phyloP scores from a whole-genome alignment of 2,329 filamentous ascomycete genomes.

The Pleurostoma richardsiae region DNA sequence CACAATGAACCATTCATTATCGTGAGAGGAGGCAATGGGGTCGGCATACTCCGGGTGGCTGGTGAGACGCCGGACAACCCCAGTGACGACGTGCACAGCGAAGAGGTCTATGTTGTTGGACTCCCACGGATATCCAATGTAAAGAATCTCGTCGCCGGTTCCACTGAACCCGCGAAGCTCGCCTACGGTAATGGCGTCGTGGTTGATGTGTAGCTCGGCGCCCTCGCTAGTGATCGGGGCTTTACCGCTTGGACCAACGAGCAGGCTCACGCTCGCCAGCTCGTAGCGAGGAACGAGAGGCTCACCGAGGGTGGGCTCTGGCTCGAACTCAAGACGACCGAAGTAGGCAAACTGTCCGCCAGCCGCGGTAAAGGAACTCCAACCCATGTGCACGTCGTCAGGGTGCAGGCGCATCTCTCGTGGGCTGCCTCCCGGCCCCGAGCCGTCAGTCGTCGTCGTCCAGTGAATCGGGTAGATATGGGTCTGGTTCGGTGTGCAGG shows the following conservation, averaged over 20 bases:
- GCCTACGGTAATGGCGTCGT: constrained; percentile 27
- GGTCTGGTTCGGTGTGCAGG: constrained; percentile 27
- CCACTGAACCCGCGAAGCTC: constrained; percentile 40
- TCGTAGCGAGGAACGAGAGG: constrained; percentile 24
- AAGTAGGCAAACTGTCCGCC: constrained; percentile 25
- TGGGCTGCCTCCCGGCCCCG: constrained; percentile 21
- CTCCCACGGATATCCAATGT: constrained; percentile 32
- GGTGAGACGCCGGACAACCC: constrained; percentile 33
- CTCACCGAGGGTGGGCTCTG: constrained; percentile 9
- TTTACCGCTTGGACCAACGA: constrained; percentile 18
- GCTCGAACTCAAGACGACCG: constrained; percentile 33
- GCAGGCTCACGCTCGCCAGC: constrained; percentile 27
- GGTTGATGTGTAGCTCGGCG: constrained; percentile 20
- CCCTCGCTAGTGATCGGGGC: constrained; percentile 16
- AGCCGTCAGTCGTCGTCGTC: constrained; percentile 20
- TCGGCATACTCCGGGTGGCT: constrained; percentile 37
- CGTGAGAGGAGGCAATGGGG: constrained; percentile 33
- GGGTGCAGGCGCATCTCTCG: constrained; percentile 40
- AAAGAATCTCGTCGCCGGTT: constrained; percentile 31
- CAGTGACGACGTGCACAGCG: constrained; percentile 31
- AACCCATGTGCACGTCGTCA: constrained; percentile 35
- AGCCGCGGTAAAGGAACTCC: constrained; percentile 26
- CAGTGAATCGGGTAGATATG: constrained; percentile 35
- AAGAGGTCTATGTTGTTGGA: constrained; percentile 39
- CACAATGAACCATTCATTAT: constrained; percentile 34